Base-by-base conservation (phyloP, 208 protist genomes). In the Herpetomonas tarakana region DNA sequence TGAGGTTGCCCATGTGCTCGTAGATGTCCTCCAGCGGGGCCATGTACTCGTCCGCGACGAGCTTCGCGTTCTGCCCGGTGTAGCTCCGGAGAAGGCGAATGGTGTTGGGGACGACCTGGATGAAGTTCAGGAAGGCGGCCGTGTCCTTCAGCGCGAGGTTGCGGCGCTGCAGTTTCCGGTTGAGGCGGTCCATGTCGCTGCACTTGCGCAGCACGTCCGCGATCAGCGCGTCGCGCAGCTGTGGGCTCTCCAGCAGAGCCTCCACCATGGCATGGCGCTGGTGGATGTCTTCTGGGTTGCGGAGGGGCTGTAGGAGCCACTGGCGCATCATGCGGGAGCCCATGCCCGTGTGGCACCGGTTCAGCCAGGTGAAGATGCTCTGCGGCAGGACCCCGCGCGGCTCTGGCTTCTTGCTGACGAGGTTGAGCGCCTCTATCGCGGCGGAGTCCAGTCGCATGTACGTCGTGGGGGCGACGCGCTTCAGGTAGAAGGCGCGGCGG, bases 271-370 rank as follows among this genome's bases (percentile, higher is more conserved):
- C 83, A 4, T 94, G 88, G 38, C 98, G 85, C 67, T 92, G 74
- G 44, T 88, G 81, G 65, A 99, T 99, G 27, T 96, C 82, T 0
- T 92, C 83, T 0, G 74, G 62, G 54, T 94, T 86, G 19, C 97
- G 76, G 16, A 99, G 71, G 7, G 98, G 98, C 87, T 99, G 98
- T 45, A 97, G 96, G 25, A 99, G 78, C 97, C 97, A 99, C 73
- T 98, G 91, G 16, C 88, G 74, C 69, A 99, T 89, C 57, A 88
- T 70, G n/a, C 98, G 83, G 14, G 94, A 73, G 2, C 98, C 98
- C 89, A 99, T 98, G 2, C 88, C 83, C 7, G 98, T 99, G 27
- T 71, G 52, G 68, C 97, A 99, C n/a, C 96, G 80, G 71, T 99
- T 98, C 16, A 99, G 78, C 71, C 98, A 86, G 6, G 83, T 84